Evolutionary conservation across 257 asterid genomes (phyloP).

Genomic region (Plantago ovata): DNA sequence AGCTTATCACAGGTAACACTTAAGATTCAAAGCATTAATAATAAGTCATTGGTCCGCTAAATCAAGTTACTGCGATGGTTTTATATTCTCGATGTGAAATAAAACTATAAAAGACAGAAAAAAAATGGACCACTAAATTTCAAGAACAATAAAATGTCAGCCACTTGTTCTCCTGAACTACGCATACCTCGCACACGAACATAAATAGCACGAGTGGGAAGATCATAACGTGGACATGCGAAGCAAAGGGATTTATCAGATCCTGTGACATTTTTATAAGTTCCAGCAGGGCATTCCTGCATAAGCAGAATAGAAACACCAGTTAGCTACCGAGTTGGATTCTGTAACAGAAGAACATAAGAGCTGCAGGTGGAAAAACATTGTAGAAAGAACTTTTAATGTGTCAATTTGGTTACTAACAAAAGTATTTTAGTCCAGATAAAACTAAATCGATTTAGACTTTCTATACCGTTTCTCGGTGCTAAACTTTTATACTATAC

Average conservation of each 20-base stretch:
- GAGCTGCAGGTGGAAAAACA: too few species aligned
- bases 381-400: neutral
- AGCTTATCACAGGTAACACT: constrained; percentile 1
- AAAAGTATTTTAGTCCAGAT: constrained; percentile 1
- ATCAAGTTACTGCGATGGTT: constrained; percentile 10
- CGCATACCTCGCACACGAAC: constrained; percentile 71
- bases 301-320: constrained; percentile 23
- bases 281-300: constrained; percentile 95
- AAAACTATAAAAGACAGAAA: too few species aligned
- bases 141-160: constrained; percentile 7
- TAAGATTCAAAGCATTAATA: neutral
- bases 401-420: neutral
- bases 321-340: constrained; percentile 10
- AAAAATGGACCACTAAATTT: constrained; percentile 14
- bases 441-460: neutral
- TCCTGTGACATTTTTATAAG: constrained; percentile 88
- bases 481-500: too few species aligned
- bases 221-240: constrained; percentile 71
- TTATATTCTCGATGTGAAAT: too few species aligned
- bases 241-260: constrained; percentile 76
- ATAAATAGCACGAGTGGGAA: constrained; percentile 85
- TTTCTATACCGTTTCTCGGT: too few species aligned
- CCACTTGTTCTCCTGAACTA: constrained; percentile 16
- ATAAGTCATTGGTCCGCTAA: constrained; percentile 7
- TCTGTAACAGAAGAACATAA: neutral